A percentile compares a stretch with the other conserved stretches of the same genome.
Conservation (phyloP, 495 filamentous ascomycete genomes). For the Tuber indicum region DNA sequence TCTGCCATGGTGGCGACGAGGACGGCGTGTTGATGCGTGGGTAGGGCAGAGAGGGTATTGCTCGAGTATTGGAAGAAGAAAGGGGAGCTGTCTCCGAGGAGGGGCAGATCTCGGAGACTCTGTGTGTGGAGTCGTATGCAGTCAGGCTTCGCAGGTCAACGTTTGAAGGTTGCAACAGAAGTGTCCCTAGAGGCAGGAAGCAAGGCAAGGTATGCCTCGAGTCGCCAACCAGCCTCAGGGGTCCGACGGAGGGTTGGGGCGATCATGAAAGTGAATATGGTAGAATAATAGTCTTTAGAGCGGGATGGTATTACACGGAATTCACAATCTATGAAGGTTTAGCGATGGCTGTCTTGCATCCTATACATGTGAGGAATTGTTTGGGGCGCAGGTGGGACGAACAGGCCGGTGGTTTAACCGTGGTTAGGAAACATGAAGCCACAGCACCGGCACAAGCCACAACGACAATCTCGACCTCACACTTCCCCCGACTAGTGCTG, state of each 20-base stretch:
- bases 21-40: background rate
- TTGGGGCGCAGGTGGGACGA: background rate
- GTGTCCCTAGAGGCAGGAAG: background rate
- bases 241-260: background rate
- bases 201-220: background rate
- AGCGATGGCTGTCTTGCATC: background rate
- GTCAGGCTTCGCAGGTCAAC: background rate
- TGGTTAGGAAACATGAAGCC: background rate
- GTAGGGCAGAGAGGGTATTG: background rate
- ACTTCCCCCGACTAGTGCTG: too few species aligned
- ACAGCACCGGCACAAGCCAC: background rate
- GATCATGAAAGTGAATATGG: background rate
- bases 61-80: background rate
- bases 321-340: background rate
- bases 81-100: background rate
- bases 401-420: background rate
- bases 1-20: slow-evolving; percentile 31
- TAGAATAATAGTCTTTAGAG: background rate
- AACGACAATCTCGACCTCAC: background rate
- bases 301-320: background rate
- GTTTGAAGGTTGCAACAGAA: background rate
- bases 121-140: background rate
- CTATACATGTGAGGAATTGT: background rate
- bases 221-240: background rate
- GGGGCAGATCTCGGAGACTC: background rate